Evolutionary conservation across 352 stramenopile genomes (phyloP).

Genomic region (Elongisporangium prolatum): DNA sequence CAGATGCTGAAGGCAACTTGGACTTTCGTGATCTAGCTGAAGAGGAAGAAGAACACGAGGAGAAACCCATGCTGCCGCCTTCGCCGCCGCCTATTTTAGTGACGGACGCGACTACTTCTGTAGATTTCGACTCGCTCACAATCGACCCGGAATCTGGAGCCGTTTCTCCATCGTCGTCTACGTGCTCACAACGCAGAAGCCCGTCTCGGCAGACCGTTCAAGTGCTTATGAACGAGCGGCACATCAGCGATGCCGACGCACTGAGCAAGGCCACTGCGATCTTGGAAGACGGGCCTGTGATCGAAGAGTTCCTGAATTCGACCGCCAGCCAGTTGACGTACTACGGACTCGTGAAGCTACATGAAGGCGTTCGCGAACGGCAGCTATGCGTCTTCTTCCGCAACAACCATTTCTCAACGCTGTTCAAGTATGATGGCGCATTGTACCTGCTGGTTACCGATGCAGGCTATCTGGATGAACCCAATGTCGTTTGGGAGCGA

Average conservation of each 20-base stretch:
- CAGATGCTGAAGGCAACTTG: conserved; percentile 5
- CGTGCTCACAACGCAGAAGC: conserved; percentile 40
- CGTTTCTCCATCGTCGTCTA: conserved; percentile 9
- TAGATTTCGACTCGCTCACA: conserved; percentile 24
- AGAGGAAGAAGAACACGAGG: conserved; percentile 9
- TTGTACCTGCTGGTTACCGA: conserved; percentile 97
- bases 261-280: conserved; percentile 48
- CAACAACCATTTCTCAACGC: conserved; percentile 98
- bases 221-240: conserved; percentile 71
- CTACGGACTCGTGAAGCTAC: conserved; percentile 89
- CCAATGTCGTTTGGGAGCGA: conserved; percentile 93
- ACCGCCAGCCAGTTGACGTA: conserved; percentile 94
- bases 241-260: conserved; percentile 66
- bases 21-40: not conserved
- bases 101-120: conserved; percentile 3
- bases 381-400: conserved; percentile 96
- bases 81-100: conserved; percentile 4
- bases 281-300: conserved; percentile 70
- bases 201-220: conserved; percentile 65
- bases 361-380: conserved; percentile 88
- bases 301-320: conserved; percentile 89
- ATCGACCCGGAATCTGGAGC: conserved; percentile 32
- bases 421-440: conserved; percentile 93
- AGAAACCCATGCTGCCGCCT: conserved; percentile 10
- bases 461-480: conserved; percentile 92